Evolutionary conservation across 2,329 filamentous ascomycete genomes (phyloP), one percentile per base, ranked within the genome.

Genomic region (Curvularia sp.): DNA sequence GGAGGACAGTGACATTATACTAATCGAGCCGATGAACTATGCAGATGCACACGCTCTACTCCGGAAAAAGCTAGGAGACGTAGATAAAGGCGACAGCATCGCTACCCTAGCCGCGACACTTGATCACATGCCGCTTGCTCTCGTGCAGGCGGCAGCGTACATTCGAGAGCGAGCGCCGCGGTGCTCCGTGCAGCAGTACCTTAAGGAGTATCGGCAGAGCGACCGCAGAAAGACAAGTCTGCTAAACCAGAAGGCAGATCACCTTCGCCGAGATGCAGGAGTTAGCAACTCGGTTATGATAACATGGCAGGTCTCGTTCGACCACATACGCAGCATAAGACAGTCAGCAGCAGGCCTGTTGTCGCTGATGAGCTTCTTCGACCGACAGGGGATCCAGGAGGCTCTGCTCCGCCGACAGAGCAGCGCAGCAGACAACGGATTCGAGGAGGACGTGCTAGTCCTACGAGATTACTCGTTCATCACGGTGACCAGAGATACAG

Each of bases 151-250:
- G n/a, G n/a, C n/a, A n/a, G n/a, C n/a, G n/a, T n/a, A n/a, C n/a
- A n/a, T n/a, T n/a, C n/a, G n/a, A n/a, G n/a, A n/a, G n/a, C n/a
- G n/a, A n/a, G n/a, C n/a, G n/a, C n/a, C n/a, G n/a, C 38, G 38
- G 8, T 41, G 38, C n/a, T 41, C 38, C 7, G 57, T 67, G 18
- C n/a, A 13, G 10, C 20, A 48, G 46, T 84, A 84, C 57, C 61
- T 84, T 1, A 58, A 68, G 1, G 60, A 77, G 3, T 79, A 82
- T 57, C 65, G 62, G 7, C 55, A 72, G 46, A 78, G 70, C 64
- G 72, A 79, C 15, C 20, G 55, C 46, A 70, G 71, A 20, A 64
- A 62, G 56, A 63, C 54, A 8, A 55, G 46, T 18, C 54, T 67
- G 0, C 62, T 69, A 0, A 47, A 59, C 39, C 24, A n/a, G 1